phyloP scores from a whole-genome alignment of 1,284 basidiomycete genomes.

The Rugosomyces carneus region DNA sequence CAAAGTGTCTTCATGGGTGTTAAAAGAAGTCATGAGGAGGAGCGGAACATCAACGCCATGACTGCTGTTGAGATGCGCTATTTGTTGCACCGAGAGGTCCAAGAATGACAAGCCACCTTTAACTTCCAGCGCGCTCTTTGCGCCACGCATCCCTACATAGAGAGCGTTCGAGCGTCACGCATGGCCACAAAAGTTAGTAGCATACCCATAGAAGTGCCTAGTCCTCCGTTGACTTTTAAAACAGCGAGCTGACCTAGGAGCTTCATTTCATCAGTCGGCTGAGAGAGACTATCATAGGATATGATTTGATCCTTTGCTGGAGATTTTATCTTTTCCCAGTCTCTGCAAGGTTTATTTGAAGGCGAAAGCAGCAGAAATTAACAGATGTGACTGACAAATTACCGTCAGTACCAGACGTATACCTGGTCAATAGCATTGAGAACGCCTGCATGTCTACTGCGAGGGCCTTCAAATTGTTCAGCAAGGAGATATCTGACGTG shows the following conservation, averaged over 20 bases:
- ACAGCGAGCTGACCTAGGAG: conserved; percentile 89
- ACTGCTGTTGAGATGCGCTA: conserved; percentile 79
- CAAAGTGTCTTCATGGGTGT: conserved; percentile 95
- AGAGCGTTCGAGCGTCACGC: not conserved
- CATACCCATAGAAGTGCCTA: conserved; percentile 92
- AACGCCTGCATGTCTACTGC: conserved; percentile 98
- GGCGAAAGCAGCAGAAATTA: conserved; percentile 12
- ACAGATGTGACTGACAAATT: conserved; percentile 67
- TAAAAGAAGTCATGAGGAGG: conserved; percentile 99
- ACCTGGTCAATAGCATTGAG: conserved; percentile 97
- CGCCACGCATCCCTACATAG: conserved; percentile 77
- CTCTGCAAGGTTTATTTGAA: conserved; percentile 40
- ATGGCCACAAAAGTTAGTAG: conserved; percentile 4
- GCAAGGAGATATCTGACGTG: conserved; percentile 2
- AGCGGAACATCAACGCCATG: conserved; percentile 83
- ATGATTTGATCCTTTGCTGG: conserved; percentile 90
- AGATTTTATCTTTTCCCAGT: conserved; percentile 96
- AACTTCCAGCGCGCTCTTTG: conserved; percentile 87
- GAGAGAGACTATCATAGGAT: conserved; percentile 71
- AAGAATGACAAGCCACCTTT: conserved; percentile 98
- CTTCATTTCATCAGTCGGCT: conserved; percentile 55
- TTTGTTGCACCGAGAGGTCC: conserved; percentile 93
- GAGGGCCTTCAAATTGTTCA: conserved; percentile 60
- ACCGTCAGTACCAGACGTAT: conserved; percentile 86
- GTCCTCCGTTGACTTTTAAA: conserved; percentile 98